These are phyloP conservation scores for Epichloe festucae DNA, from an alignment of 2,329 filamentous ascomycete species.

Conservation along the genomic window DNA sequence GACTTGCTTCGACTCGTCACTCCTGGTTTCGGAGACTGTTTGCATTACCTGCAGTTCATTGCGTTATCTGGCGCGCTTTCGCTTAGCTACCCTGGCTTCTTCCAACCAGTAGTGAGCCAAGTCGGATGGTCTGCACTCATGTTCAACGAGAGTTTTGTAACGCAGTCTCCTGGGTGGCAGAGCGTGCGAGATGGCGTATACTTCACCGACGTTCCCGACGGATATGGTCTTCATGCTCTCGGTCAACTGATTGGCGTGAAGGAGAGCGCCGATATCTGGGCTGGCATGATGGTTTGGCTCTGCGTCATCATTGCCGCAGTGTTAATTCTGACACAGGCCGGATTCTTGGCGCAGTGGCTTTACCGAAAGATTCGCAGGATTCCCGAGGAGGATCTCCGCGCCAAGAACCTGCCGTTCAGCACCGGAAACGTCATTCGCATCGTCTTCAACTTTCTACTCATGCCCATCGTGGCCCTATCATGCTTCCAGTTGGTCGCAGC, in stretches of 20 bases:
- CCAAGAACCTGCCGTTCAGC: conserved; percentile 85
- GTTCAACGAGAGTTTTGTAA: conserved; percentile 86
- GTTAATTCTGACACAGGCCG: conserved; percentile 58
- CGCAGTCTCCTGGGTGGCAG: conserved; percentile 48
- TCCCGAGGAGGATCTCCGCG: conserved; percentile 73
- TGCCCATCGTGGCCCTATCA: conserved; percentile 76
- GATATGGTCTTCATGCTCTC: conserved; percentile 69
- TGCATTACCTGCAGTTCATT: conserved; percentile 93
- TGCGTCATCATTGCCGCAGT: conserved; percentile 59
- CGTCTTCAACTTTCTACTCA: conserved; percentile 82
- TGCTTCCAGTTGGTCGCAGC: conserved; percentile 84
- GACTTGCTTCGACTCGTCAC: conserved; percentile 87
- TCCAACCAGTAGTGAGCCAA: conserved; percentile 81
- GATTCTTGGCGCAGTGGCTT: conserved; percentile 65
- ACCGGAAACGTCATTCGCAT: conserved; percentile 69
- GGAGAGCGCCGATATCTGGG: conserved; percentile 71
- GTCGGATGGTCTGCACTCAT: conserved; percentile 79
- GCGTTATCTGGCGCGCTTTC: conserved; percentile 78
- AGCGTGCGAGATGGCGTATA: conserved; percentile 80
- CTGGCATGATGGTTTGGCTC: conserved; percentile 86
- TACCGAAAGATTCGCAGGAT: conserved; percentile 58
- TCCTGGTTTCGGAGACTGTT: conserved; percentile 88
- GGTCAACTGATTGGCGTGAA: conserved; percentile 75
- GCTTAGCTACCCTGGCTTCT: conserved; percentile 85
- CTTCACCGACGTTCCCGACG: conserved; percentile 61